Conservation (phyloP, 1,139 yeast genomes). For the Zygosaccharomyces sapae region DNA sequence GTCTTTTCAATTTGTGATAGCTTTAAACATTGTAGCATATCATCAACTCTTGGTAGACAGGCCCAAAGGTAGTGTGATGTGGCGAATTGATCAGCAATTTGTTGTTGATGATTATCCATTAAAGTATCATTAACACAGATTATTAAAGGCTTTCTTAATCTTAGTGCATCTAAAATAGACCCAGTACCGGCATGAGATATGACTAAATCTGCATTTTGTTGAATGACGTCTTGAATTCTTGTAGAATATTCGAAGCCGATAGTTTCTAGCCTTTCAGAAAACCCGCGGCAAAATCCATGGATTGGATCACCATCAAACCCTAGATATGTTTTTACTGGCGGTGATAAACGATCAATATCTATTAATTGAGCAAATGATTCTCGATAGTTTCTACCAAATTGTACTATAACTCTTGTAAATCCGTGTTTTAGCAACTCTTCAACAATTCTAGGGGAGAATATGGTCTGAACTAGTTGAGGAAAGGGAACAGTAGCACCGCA, state of each 20-base stretch:
- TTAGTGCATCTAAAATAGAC: conserved; percentile 72
- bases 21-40: conserved; percentile 15
- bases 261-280: conserved; percentile 29
- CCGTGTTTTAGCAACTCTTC: conserved; percentile 37
- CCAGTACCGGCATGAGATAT: conserved; percentile 95
- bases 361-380: conserved; percentile 29
- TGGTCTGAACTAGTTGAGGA: conserved; percentile 45
- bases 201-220: conserved; percentile 47
- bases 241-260: conserved; percentile 49
- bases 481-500: conserved; percentile 89
- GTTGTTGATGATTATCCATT: conserved; percentile 85
- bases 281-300: conserved; percentile 9
- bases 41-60: conserved; percentile 14
- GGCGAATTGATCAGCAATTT: conserved; percentile 62
- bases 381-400: conserved; percentile 56
- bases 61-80: conserved; percentile 37
- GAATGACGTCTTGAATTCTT: conserved; percentile 42
- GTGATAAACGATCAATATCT: neutral
- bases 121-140: conserved; percentile 66
- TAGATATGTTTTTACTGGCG: neutral
- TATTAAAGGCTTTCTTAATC: conserved; percentile 53
- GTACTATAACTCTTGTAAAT: conserved; percentile 48
- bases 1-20: conserved; percentile 8
- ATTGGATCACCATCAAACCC: conserved; percentile 13
- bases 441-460: conserved; percentile 42